These are phyloP conservation scores for Geotrichum fermentans DNA, from an alignment of 1,139 yeast genomes.

Conservation along the genomic window DNA sequence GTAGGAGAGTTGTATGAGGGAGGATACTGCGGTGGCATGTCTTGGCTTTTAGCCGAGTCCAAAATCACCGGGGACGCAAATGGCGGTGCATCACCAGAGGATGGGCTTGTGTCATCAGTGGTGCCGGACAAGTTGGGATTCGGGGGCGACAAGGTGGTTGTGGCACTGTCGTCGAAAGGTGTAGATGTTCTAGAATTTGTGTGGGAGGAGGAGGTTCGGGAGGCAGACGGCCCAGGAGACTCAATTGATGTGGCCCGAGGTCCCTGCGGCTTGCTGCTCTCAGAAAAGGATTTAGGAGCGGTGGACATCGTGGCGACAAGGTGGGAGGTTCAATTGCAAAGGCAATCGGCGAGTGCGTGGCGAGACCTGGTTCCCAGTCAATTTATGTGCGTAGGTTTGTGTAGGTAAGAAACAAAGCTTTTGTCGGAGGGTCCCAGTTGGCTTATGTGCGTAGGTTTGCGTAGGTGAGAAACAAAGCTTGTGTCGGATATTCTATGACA, in stretches of 20 bases:
- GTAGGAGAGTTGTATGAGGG: neutral
- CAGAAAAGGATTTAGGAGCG: neutral
- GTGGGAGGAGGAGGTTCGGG: neutral
- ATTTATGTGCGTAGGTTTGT: too few species aligned
- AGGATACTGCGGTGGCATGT: neutral
- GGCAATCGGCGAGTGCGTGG: neutral
- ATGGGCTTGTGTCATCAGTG: neutral
- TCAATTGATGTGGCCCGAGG: neutral
- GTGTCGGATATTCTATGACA: too few species aligned
- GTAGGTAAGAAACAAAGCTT: too few species aligned
- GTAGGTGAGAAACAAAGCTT: too few species aligned
- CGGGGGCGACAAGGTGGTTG: neutral
- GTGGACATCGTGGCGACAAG: neutral
- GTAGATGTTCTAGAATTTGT: neutral
- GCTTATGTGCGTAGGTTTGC: too few species aligned
- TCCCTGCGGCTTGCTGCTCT: neutral
- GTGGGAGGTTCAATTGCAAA: neutral
- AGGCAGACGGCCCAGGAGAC: neutral
- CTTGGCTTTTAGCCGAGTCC: constrained; percentile 2
- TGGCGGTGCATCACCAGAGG: neutral
- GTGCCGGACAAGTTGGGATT: constrained; percentile 1
- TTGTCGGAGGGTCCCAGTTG: too few species aligned
- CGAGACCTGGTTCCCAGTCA: constrained; percentile 1
- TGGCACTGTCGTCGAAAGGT: neutral
- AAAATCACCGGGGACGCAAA: constrained; percentile 4